Conservation (phyloP, 192 early-diverging fungal genomes). For the Backusella australiensis region DNA sequence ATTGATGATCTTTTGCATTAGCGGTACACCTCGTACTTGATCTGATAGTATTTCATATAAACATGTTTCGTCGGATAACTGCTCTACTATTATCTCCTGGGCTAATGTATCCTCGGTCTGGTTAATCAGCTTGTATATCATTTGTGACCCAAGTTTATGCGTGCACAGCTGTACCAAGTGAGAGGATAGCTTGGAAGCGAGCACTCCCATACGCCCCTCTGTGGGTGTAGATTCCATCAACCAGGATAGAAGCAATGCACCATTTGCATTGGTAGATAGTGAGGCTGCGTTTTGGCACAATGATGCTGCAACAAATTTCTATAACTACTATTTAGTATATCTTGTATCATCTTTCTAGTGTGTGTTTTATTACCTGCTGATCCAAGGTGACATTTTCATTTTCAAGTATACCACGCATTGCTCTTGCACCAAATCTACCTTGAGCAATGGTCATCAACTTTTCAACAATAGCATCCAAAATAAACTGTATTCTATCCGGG, state of each 20-base stretch:
- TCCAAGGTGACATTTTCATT: slow-evolving; percentile 72
- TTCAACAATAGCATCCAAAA: slow-evolving; percentile 89
- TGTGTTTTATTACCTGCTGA: slow-evolving; percentile 55
- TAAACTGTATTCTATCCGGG: slow-evolving; percentile 76
- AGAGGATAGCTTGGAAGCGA: slow-evolving; percentile 75
- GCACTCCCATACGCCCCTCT: slow-evolving; percentile 74
- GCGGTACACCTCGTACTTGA: slow-evolving; percentile 76
- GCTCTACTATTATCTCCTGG: slow-evolving; percentile 75
- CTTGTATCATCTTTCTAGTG: no score
- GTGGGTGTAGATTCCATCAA: slow-evolving; percentile 81
- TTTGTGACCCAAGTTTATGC: slow-evolving; percentile 83
- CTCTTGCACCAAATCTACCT: slow-evolving; percentile 91
- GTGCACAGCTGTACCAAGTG: slow-evolving; percentile 74
- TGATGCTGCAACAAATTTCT: slow-evolving; percentile 90
- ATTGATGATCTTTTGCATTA: slow-evolving; percentile 84
- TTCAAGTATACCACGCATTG: slow-evolving; percentile 90
- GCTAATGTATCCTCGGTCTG: slow-evolving; percentile 84
- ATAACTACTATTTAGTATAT: neutral
- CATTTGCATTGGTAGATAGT: slow-evolving; percentile 86
- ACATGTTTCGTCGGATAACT: slow-evolving; percentile 64
- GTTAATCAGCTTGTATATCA: slow-evolving; percentile 83
- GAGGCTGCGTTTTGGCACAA: slow-evolving; percentile 77
- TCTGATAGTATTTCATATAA: slow-evolving; percentile 73
- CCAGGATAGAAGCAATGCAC: slow-evolving; percentile 89
- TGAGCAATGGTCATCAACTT: slow-evolving; percentile 84